Evolutionary conservation across 805 yeast species (phyloP), one percentile per base, ranked within the genome.

Genomic region (Yarrowia sp.): DNA sequence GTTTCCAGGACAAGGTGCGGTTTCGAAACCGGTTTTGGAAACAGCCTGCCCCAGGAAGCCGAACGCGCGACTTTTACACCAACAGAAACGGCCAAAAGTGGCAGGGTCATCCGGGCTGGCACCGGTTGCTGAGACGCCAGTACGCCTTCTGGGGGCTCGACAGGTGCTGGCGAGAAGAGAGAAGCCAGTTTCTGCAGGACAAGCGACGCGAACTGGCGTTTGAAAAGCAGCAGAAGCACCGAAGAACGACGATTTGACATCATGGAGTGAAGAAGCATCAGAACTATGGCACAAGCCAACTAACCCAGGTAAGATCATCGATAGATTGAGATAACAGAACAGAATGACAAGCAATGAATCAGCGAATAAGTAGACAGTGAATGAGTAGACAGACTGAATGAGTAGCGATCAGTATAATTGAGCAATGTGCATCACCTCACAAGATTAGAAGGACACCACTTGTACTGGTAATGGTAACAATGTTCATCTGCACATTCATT

Each of bases 31-130:
- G 26, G 45, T 70, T 70, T 45, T 48, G 69, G 38, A 73, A 73
- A 45, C 68, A 71, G 38, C 75, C 75, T 4, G 45, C 59, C 10
- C 75, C 75, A 12, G 70, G 70, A 8, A 69, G 59, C 61, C 68
- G 67, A 59, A 15, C 67, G 22, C 69, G 74, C n/a, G 67, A 48
- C 41, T 70, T 67, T 38, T 58, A 41, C 12, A 16, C 43, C 22
- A 50, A 72, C 40, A 19, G 64, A 4, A 36, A 40, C 42, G 72
- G 69, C 22, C 59, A 71, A 40, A 12, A 36, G 22, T 49, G 69
- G 71, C 67, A 49, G 46, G 43, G 67, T 12, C 75, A 71, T 22
- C 75, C 75, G 12, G 64, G 72, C 36, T 73, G 75, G 75, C 74
- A 73, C 52, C 69, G 75, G 32, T 53, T 73, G 16, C 58, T 73